These are phyloP conservation scores for Spergularia bocconei DNA, from an alignment of 148 eudicot genomes.

Conservation along the genomic window DNA sequence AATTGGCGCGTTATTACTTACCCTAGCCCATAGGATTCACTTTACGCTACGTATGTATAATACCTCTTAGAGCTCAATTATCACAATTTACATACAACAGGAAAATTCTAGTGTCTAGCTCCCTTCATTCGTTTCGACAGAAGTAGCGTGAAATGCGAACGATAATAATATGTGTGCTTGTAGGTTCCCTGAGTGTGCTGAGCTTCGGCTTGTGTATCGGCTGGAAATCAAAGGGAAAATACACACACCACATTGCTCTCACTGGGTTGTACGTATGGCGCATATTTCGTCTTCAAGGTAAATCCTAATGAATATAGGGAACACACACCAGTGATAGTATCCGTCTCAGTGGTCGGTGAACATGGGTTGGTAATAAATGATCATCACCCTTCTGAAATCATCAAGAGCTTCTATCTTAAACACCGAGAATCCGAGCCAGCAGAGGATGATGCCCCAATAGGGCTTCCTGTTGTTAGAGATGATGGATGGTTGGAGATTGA, in stretches of 20 bases:
- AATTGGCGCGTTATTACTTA: too few species aligned
- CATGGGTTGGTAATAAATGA: neutral
- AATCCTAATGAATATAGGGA: neutral
- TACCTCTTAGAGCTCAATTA: too few species aligned
- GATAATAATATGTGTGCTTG: too few species aligned
- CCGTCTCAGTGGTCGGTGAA: neutral
- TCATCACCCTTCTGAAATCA: neutral
- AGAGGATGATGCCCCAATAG: too few species aligned
- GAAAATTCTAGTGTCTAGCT: too few species aligned
- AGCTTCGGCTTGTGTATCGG: slow-evolving; percentile 37
- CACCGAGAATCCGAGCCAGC: neutral
- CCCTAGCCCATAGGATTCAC: too few species aligned
- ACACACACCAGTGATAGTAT: neutral
- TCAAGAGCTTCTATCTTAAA: neutral
- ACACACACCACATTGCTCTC: slow-evolving; percentile 32
- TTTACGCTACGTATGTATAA: too few species aligned
- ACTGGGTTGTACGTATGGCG: slow-evolving; percentile 25
- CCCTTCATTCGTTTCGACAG: too few species aligned
- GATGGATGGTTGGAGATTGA: slow-evolving; percentile 17
- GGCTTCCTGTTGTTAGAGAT: neutral
- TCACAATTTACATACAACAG: too few species aligned
- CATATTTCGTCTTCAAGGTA: slow-evolving; percentile 38
- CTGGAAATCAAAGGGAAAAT: slow-evolving; percentile 35
- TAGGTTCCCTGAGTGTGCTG: slow-evolving; percentile 44
- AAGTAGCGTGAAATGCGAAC: too few species aligned